Evolutionary conservation across 257 asterid genomes (phyloP).

Genomic region (Capsicum baccatum): DNA sequence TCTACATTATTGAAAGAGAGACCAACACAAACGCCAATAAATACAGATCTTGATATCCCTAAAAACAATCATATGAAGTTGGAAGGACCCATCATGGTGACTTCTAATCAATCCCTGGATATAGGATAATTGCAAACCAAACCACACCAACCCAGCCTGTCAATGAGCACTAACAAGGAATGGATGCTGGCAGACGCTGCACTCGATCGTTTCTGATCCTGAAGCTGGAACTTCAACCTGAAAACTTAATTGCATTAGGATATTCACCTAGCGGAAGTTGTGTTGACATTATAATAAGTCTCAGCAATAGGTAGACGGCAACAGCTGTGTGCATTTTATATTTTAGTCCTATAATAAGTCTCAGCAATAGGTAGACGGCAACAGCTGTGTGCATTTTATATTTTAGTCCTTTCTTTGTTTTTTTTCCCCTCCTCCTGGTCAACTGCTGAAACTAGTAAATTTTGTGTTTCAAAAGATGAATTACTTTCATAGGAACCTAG

Average conservation of each 20-base stretch:
- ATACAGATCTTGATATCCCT: neutral
- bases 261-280: neutral
- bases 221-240: constrained; percentile 74
- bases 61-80: neutral
- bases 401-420: neutral
- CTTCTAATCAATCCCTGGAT: neutral
- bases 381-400: neutral
- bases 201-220: constrained; percentile 83
- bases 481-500: too few species aligned
- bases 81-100: neutral
- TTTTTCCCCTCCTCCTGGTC: constrained; percentile 4
- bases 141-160: constrained; percentile 7
- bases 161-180: constrained; percentile 74
- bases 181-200: constrained; percentile 90
- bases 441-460: neutral
- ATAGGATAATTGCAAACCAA: neutral
- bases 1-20: neutral
- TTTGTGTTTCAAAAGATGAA: neutral
- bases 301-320: neutral
- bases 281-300: neutral
- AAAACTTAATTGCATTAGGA: constrained; percentile 25
- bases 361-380: neutral
- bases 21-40: neutral
- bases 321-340: neutral
- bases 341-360: neutral